Evolutionary conservation across 2,329 filamentous ascomycete species (phyloP).

Genomic region (Coccinonectria pachysandricola): DNA sequence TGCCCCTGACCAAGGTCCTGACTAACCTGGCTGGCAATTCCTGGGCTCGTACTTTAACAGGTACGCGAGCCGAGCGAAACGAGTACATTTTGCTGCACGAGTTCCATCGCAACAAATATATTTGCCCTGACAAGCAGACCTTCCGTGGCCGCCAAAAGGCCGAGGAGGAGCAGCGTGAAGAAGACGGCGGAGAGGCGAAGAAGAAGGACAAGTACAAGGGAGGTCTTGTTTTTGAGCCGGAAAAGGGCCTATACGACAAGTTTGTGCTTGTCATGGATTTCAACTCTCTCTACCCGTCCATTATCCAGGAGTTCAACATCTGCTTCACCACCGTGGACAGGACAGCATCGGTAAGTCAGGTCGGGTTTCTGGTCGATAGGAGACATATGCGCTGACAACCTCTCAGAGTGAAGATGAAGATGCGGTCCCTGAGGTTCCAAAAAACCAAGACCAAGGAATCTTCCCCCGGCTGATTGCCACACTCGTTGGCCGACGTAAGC

Average conservation of each 20-base stretch:
- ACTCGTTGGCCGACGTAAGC: conserved; percentile 75
- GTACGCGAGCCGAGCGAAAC: conserved; percentile 93
- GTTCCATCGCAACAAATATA: conserved; percentile 94
- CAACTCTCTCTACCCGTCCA: conserved; percentile 96
- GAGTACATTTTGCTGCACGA: conserved; percentile 98
- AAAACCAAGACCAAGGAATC: conserved; percentile 69
- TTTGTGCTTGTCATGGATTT: conserved; percentile 99
- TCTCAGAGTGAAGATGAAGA: conserved; percentile 62
- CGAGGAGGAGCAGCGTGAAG: conserved; percentile 60
- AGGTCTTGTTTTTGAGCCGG: conserved; percentile 94
- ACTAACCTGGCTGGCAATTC: conserved; percentile 97
- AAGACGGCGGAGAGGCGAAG: conserved; percentile 64
- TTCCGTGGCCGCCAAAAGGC: conserved; percentile 64
- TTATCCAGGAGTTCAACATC: conserved; percentile 99
- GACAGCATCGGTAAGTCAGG: conserved; percentile 55
- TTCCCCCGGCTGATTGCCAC: conserved; percentile 85
- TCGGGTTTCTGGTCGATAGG: too few relatives aligned
- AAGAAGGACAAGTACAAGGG: conserved; percentile 99
- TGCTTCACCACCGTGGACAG: conserved; percentile 97
- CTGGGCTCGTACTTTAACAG: conserved; percentile 91
- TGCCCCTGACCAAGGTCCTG: conserved; percentile 86
- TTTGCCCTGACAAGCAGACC: conserved; percentile 88
- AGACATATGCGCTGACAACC: conserved; percentile 18
- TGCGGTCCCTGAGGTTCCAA: conserved; percentile 76
- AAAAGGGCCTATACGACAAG: conserved; percentile 95